Conservation (phyloP, 2,329 filamentous ascomycete genomes). For the Chrysoporthe austroafricana region DNA sequence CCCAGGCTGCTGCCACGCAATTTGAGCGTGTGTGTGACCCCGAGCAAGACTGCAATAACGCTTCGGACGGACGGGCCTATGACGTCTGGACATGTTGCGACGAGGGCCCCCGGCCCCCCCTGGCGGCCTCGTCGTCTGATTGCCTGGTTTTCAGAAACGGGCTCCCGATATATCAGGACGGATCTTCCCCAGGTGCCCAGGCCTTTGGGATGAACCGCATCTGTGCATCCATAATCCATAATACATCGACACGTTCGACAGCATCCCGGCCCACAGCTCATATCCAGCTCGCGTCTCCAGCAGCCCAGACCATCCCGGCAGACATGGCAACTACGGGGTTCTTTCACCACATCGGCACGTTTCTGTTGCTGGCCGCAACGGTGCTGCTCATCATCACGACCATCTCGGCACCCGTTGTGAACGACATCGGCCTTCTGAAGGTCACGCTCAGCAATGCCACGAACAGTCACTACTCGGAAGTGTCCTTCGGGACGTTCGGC, state of each 20-base stretch:
- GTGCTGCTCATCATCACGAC: conserved; percentile 61
- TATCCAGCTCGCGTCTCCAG: neutral
- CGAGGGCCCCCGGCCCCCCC: neutral
- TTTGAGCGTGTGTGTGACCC: conserved; percentile 9
- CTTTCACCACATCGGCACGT: conserved; percentile 61
- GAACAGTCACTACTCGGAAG: conserved; percentile 36
- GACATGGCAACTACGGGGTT: conserved; percentile 53
- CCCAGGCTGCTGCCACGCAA: conserved; percentile 10
- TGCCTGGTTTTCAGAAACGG: neutral
- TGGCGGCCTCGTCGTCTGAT: conserved; percentile 7
- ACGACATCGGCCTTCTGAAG: conserved; percentile 57
- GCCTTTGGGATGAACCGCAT: conserved; percentile 12
- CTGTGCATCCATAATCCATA: conserved; percentile 4
- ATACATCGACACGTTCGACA: neutral
- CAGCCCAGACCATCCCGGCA: neutral
- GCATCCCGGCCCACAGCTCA: neutral
- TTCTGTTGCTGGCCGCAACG: conserved; percentile 58
- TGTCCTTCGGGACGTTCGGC: conserved; percentile 65
- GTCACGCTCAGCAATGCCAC: conserved; percentile 50
- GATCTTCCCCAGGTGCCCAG: neutral
- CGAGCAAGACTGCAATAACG: neutral
- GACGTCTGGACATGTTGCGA: conserved; percentile 11
- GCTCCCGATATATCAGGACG: conserved; percentile 24
- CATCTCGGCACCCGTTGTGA: conserved; percentile 62
- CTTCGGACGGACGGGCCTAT: neutral